Percentiles rank a stretch among this genome's conserved stretches.
These are phyloP conservation scores for Zymoseptoria crescenta DNA, from an alignment of 2,329 filamentous ascomycete species.

Conservation along the genomic window DNA sequence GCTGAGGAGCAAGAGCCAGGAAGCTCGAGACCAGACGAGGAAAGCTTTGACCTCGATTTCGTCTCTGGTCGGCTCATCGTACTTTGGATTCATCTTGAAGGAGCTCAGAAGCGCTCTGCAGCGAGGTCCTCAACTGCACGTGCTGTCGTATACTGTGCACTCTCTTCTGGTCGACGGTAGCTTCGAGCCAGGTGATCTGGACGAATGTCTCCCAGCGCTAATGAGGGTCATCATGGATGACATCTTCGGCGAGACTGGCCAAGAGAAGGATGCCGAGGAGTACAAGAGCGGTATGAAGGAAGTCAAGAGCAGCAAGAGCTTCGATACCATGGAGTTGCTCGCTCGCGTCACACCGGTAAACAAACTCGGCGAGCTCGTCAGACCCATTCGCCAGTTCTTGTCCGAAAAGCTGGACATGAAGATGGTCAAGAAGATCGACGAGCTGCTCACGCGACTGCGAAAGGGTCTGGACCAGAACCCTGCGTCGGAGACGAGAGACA, in stretches of 20 bases:
- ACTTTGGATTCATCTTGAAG: conserved; percentile 88
- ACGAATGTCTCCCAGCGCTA: conserved; percentile 75
- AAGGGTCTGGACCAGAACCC: conserved; percentile 77
- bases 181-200: conserved; percentile 73
- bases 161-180: conserved; percentile 72
- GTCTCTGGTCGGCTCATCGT: conserved; percentile 68
- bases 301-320: conserved; percentile 95
- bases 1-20: conserved; percentile 77
- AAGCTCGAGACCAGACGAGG: conserved; percentile 82
- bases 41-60: conserved; percentile 82
- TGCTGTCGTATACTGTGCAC: conserved; percentile 90
- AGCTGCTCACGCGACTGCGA: conserved; percentile 74
- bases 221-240: conserved; percentile 91
- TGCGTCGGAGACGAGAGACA: conserved; percentile 67
- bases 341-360: conserved; percentile 72
- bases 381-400: conserved; percentile 69
- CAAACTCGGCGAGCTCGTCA: conserved; percentile 66
- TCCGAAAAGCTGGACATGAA: conserved; percentile 76
- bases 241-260: conserved; percentile 83
- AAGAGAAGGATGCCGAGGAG: conserved; percentile 94
- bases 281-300: conserved; percentile 96
- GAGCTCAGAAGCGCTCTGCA: conserved; percentile 77
- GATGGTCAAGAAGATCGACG: conserved; percentile 83
- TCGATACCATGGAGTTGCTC: conserved; percentile 91
- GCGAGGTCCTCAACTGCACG: conserved; percentile 85